A percentile compares a stretch with the other conserved stretches of the same genome.
phyloP scores from a whole-genome alignment of 768 basidiomycete genomes.

The Calocera cornea region DNA sequence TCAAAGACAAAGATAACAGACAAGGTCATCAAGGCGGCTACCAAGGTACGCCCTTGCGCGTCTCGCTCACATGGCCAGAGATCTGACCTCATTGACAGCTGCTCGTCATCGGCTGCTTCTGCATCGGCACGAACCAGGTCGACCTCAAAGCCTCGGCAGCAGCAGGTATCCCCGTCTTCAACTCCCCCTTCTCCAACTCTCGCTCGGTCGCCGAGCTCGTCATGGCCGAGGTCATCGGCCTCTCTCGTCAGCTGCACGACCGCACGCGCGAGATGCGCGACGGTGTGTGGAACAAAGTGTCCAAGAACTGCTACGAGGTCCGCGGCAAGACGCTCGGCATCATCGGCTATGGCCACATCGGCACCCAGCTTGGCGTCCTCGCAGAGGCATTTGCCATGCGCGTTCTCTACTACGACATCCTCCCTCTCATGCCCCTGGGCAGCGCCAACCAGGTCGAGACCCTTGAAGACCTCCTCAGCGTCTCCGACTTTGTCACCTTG shows the following conservation, averaged over 20 bases:
- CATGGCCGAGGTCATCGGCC: conserved; percentile 80
- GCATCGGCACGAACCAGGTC: conserved; percentile 98
- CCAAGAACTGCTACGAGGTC: conserved; percentile 95
- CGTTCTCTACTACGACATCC: conserved; percentile 87
- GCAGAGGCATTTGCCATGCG: conserved; percentile 93
- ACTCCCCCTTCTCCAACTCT: conserved; percentile 97
- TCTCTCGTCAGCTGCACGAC: conserved; percentile 88
- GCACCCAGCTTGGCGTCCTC: conserved; percentile 89
- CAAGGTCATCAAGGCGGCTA: conserved; percentile 71
- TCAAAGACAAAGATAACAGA: conserved; percentile 96
- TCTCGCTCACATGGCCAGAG: neutral
- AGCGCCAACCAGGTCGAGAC: conserved; percentile 80
- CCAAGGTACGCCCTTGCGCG: conserved; percentile 45
- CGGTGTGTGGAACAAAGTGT: conserved; percentile 97
- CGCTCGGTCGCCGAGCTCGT: conserved; percentile 98
- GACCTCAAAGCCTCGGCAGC: conserved; percentile 71
- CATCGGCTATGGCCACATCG: conserved; percentile 97
- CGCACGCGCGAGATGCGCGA: conserved; percentile 74
- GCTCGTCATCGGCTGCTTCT: conserved; percentile 94
- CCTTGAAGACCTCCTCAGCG: conserved; percentile 53
- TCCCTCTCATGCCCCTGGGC: conserved; percentile 96
- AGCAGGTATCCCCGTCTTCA: conserved; percentile 94
- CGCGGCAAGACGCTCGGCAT: conserved; percentile 97
- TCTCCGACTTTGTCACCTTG: conserved; percentile 87
- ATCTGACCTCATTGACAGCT: conserved; percentile 41